Base-by-base conservation (phyloP, 2,329 filamentous ascomycete species). In the Metarhizium album region DNA sequence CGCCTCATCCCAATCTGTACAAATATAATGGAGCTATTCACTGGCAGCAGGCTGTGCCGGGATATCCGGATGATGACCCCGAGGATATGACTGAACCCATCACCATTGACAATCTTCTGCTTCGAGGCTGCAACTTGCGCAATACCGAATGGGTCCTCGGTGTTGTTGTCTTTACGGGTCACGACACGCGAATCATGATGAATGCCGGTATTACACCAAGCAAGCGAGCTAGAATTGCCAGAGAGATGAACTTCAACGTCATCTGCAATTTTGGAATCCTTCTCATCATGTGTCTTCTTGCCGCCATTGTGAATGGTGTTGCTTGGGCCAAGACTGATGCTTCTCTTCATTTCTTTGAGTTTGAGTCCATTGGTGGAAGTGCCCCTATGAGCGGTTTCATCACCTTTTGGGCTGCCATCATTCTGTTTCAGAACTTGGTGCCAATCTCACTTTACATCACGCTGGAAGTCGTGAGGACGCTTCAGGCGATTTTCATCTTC, bases 131-230 rank as follows among this genome's bases (percentile, higher is more conserved):
- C 70, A 94, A 90, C 59, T 70, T 98, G 46, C 83, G 90, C 57
- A 98, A 97, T 66, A 98, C 93, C 0, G 90, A 97, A 63, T 98
- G 93, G 93, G 78, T 90, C 49, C 78, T 98, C 5, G 93, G 90
- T 49, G 79, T 98, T 3, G 91, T 97, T 47, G 75, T 95, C 18
- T 98, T 95, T 69, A 97, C 93, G 14, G 93, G 93, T 33, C 83
- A 90, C 62, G 91, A 98, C 66, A 95, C 91, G 33, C 98, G 97
- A 72, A 97, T 96, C 66, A 98, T 98, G 93, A 86, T 96, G 73
- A 98, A 98, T 65, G 87, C 93, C 27, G 93, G 93, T 53, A 85
- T 91, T 55, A 98, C 93, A 1, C 93, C 94, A 13, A 95, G 83
- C 65, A 98, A 98, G 73, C 86, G 91, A 55, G 82, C 93, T 37